Evolutionary conservation across 2,329 filamentous ascomycete species (phyloP), one percentile per base, ranked within the genome.

Genomic region (Colletotrichum horii): DNA sequence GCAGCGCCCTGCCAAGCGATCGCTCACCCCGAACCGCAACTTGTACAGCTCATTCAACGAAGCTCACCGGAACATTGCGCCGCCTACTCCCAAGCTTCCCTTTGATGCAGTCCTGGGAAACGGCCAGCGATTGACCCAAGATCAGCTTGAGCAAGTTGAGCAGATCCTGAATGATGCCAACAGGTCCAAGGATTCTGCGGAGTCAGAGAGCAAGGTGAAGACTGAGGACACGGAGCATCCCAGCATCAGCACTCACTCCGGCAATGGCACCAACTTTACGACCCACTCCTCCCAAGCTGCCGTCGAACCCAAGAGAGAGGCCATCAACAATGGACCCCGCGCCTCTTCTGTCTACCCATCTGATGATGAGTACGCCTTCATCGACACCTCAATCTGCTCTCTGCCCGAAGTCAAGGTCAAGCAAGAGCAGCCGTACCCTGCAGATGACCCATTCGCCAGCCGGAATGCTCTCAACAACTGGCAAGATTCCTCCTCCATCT

Each of bases 11-110:
- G 22, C 60, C 12, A 74, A 76, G 70, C 74, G 76, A 11, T 76
- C 70, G 11, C 38, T 77, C 24, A 77, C 76, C 5, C 76, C 76
- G 1, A 77, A 76, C 26, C 70, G 70, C 19, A 36, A 75, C 26
- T 55, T 77, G 6, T 77, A 76, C 24, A 43, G 34, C 19, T 77
- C 76, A 7, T 77, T 77, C 32, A 62, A 61, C 7, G 76, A 77
- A 32, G 76, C 76, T 28, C 74, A 77, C 34, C 70, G 70, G 24
- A 70, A 74, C 26, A 76, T 77, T 26, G 70, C 75, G 15, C 74
- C 60, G 7, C 34, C 38, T 26, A 70, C 62, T 38, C 67, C 66
- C 8, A 76, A 52, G 34, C 30, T 52, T 15, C 58, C 66, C 4
- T 68, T 60, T 2, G 70, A 76, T 28, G 48, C 64, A 14, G 66